Evolutionary conservation across 2,329 filamentous ascomycete species (phyloP).

Genomic region (Teratosphaeria viscida): DNA sequence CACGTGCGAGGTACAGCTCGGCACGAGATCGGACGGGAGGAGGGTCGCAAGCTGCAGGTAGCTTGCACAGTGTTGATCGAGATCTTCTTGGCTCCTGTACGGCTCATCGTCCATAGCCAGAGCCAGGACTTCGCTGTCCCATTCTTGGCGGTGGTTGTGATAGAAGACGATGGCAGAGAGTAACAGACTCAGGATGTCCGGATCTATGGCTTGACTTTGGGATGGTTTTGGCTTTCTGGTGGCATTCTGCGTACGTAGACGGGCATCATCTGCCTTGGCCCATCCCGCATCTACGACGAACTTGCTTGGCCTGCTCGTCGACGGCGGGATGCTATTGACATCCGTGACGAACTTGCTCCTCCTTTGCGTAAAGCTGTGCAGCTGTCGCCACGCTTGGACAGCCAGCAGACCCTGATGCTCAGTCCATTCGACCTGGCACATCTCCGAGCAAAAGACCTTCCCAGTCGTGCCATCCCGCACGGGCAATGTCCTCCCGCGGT

Average conservation of each 20-base stretch:
- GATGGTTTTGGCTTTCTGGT: background rate
- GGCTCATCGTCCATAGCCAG: constrained; percentile 33
- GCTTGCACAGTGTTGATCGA: constrained; percentile 28
- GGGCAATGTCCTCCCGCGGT: constrained; percentile 31
- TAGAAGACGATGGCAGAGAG: constrained; percentile 30
- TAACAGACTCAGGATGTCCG: constrained; percentile 33
- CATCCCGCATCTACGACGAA: constrained; percentile 14
- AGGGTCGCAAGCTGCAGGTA: constrained; percentile 35
- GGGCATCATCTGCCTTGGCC: constrained; percentile 9
- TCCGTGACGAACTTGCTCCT: constrained; percentile 8
- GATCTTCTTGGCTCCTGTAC: constrained; percentile 31
- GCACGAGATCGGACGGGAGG: constrained; percentile 27
- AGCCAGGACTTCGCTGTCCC: constrained; percentile 24
- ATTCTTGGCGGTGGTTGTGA: constrained; percentile 20
- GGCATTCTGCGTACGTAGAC: background rate
- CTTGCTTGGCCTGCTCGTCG: constrained; percentile 5
- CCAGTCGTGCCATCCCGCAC: constrained; percentile 29
- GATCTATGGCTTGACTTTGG: constrained; percentile 8
- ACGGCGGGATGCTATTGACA: background rate
- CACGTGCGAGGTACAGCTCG: constrained; percentile 23
- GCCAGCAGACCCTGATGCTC: constrained; percentile 18
- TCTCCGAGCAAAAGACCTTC: constrained; percentile 33
- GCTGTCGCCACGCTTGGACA: constrained; percentile 17
- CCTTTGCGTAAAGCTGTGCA: constrained; percentile 16
- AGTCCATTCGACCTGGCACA: constrained; percentile 29